A percentile compares a stretch with the other conserved stretches of the same genome.
phyloP scores from a whole-genome alignment of 305 asterid genomes.

The Andrographis paniculata region DNA sequence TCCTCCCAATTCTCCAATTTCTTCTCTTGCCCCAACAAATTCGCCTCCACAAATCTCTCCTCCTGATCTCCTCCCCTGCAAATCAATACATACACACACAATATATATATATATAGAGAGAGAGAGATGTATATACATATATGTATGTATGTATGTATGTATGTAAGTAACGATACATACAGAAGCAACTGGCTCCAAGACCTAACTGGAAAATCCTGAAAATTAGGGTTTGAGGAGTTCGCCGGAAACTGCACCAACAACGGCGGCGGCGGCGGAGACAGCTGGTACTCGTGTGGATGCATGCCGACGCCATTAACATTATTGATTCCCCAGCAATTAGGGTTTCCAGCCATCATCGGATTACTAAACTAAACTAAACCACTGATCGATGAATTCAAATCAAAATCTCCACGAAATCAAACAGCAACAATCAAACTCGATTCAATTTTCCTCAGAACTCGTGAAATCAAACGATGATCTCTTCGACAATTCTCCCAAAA shows the following conservation, averaged over 20 bases:
- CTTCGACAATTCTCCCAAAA: neutral
- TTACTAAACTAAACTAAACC: too few relatives aligned
- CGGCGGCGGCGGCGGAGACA: too few relatives aligned
- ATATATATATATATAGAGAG: too few relatives aligned
- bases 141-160: neutral
- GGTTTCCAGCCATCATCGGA: slow-evolving; percentile 96
- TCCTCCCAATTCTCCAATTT: slow-evolving; percentile 59
- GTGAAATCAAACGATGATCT: neutral
- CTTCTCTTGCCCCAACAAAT: slow-evolving; percentile 34
- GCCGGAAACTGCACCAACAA: slow-evolving; percentile 27
- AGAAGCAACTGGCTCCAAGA: slow-evolving; percentile 57
- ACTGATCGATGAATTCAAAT: neutral
- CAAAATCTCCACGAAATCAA: neutral
- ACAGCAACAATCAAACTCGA: neutral
- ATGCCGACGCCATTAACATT: slow-evolving; percentile 29
- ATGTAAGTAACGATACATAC: slow-evolving; percentile 27
- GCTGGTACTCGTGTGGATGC: slow-evolving; percentile 57
- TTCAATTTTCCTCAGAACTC: too few relatives aligned
- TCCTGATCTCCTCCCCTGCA: slow-evolving; percentile 38
- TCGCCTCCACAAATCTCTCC: slow-evolving; percentile 27
- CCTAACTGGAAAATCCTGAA: slow-evolving; percentile 43
- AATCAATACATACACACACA: neutral
- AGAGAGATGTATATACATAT: neutral
- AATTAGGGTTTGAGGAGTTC: slow-evolving; percentile 29
- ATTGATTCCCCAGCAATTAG: slow-evolving; percentile 79